Percentiles rank a stretch among this genome's conserved stretches.
These are phyloP conservation scores for Lentinula novae-zelandiae DNA, from an alignment of 1,284 basidiomycete species.

Conservation along the genomic window DNA sequence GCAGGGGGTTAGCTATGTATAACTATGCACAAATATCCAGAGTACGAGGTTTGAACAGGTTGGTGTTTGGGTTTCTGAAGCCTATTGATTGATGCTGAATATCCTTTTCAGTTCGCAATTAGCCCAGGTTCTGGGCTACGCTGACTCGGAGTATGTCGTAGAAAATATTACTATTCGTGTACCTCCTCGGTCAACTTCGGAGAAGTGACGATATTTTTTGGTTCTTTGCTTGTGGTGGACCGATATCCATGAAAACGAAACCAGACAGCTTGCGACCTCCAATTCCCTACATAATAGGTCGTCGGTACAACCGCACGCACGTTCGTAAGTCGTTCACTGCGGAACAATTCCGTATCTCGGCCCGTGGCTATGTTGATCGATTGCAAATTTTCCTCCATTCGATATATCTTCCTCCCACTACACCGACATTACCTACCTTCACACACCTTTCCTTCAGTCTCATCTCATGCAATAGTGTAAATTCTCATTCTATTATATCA, in stretches of 20 bases:
- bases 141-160: conserved; percentile 95
- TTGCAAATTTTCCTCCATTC: not conserved
- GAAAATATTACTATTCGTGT: conserved; percentile 82
- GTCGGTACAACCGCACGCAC: not conserved
- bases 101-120: conserved; percentile 67
- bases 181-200: conserved; percentile 25
- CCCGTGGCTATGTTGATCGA: conserved; percentile 11
- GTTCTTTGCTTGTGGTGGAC: not conserved
- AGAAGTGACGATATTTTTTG: not conserved
- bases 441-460: conserved; percentile 15
- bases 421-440: conserved; percentile 11
- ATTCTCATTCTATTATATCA: conserved; percentile 30
- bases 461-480: conserved; percentile 31
- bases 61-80: conserved; percentile 22
- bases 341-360: not conserved
- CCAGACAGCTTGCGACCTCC: too few relatives aligned
- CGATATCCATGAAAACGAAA: too few relatives aligned
- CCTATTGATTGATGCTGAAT: conserved; percentile 11
- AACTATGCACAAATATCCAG: conserved; percentile 89
- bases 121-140: conserved; percentile 81
- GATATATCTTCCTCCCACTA: not conserved
- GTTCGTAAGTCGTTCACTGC: not conserved
- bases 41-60: conserved; percentile 92
- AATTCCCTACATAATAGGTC: too few relatives aligned
- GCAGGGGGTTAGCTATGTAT: conserved; percentile 92